A percentile compares a stretch with the other conserved stretches of the same genome.
phyloP scores from a whole-genome alignment of 208 protist genomes.

The Crithidia fasciculata region DNA sequence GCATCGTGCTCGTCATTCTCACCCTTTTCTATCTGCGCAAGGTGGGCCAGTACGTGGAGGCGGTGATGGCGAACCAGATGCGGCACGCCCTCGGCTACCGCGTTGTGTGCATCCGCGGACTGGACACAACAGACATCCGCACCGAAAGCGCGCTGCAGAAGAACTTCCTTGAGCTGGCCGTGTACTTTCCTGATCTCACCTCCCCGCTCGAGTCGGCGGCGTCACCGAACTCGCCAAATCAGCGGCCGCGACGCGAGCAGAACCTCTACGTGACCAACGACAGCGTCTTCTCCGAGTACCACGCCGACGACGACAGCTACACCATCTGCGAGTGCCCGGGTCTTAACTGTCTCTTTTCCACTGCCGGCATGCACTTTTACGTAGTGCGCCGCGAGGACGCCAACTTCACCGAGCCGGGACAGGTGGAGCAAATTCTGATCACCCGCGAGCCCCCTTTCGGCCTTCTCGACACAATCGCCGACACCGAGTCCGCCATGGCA shows the following conservation, averaged over 20 bases:
- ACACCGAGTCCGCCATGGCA: constrained; percentile 66
- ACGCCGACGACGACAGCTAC: constrained; percentile 38
- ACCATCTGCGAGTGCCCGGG: constrained; percentile 53
- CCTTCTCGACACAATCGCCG: constrained; percentile 59
- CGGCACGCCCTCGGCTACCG: constrained; percentile 72
- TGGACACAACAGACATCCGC: constrained; percentile 41
- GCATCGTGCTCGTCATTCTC: constrained; percentile 44
- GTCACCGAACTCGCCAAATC: background rate
- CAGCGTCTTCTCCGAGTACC: constrained; percentile 14
- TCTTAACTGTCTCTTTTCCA: constrained; percentile 71
- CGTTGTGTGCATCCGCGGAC: constrained; percentile 72
- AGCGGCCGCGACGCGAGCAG: background rate
- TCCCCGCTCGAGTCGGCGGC: background rate
- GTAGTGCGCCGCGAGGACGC: constrained; percentile 48
- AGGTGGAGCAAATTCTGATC: constrained; percentile 69
- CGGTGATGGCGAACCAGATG: constrained; percentile 75
- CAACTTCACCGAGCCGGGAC: constrained; percentile 55
- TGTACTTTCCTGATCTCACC: constrained; percentile 54
- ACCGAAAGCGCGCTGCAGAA: constrained; percentile 40
- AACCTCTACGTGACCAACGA: constrained; percentile 12
- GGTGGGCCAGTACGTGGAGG: constrained; percentile 56
- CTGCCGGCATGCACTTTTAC: constrained; percentile 50
- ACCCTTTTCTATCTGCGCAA: constrained; percentile 56
- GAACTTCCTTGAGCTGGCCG: constrained; percentile 43
- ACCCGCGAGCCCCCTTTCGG: constrained; percentile 57